phyloP scores from a whole-genome alignment of 1,284 basidiomycete species.

The Microbotryum intermedium region DNA sequence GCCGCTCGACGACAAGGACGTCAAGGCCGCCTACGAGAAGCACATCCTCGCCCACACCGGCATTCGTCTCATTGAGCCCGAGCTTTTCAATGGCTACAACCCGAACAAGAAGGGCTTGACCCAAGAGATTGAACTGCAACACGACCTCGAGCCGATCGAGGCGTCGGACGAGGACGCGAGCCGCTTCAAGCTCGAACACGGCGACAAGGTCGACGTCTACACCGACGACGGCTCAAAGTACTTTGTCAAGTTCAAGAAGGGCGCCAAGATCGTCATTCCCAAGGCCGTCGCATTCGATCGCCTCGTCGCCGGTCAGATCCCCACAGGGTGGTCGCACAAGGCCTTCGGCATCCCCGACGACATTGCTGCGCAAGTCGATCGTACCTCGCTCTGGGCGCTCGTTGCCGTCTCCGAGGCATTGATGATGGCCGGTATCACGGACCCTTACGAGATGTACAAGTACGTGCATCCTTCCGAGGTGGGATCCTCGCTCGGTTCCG shows the following conservation, averaged over 20 bases:
- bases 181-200: conserved; percentile 94
- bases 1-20: conserved; percentile 97
- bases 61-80: conserved; percentile 91
- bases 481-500: conserved; percentile 82
- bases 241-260: conserved; percentile 98
- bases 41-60: conserved; percentile 89
- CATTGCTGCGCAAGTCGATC: conserved; percentile 88
- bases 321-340: conserved; percentile 92
- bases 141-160: conserved; percentile 94
- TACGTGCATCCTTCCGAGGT: conserved; percentile 94
- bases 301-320: conserved; percentile 89
- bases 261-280: conserved; percentile 83
- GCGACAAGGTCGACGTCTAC: conserved; percentile 80
- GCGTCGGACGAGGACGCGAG: conserved; percentile 81
- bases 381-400: conserved; percentile 93
- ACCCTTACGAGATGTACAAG: conserved; percentile 94
- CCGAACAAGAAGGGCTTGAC: conserved; percentile 94
- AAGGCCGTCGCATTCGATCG: conserved; percentile 94
- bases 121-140: conserved; percentile 92
- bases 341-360: conserved; percentile 97
- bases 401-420: conserved; percentile 90
- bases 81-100: conserved; percentile 94
- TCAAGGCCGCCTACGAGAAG: conserved; percentile 87
- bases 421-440: conserved; percentile 92
- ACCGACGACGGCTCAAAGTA: conserved; percentile 83